These are phyloP conservation scores for Stellera chamaejasme DNA, from an alignment of 345 rosid species.

Conservation along the genomic window DNA sequence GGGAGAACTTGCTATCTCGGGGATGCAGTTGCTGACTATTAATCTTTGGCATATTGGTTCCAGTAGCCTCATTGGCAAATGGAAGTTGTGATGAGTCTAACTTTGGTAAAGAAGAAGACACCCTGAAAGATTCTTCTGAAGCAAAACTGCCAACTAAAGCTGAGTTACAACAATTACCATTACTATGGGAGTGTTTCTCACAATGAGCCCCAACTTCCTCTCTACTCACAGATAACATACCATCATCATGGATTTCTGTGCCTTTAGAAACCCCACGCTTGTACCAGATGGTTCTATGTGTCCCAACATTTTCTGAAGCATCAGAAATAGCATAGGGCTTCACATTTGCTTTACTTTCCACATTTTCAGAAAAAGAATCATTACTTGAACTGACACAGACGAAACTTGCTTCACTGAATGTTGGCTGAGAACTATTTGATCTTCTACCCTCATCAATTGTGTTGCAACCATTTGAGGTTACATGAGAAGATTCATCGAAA, in stretches of 20 bases:
- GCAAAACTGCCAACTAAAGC: slow-evolving; percentile 35
- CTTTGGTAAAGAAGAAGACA: slow-evolving; percentile 22
- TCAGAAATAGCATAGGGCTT: slow-evolving; percentile 34
- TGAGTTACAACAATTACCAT: slow-evolving; percentile 32
- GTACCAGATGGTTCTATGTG: slow-evolving; percentile 24
- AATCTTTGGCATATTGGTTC: slow-evolving; percentile 15
- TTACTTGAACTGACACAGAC: slow-evolving; percentile 37
- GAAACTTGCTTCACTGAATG: slow-evolving; percentile 53
- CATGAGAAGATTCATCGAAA: slow-evolving; percentile 58
- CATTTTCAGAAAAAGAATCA: slow-evolving; percentile 54
- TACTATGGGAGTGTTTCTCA: slow-evolving; percentile 29
- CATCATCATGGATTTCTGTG: slow-evolving; percentile 55
- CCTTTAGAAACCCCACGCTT: slow-evolving; percentile 27
- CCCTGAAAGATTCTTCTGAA: slow-evolving; percentile 27
- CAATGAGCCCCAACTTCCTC: slow-evolving; percentile 18
- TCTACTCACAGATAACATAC: slow-evolving; percentile 36
- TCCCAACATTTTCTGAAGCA: slow-evolving; percentile 30
- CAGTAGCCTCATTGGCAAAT: slow-evolving; percentile 16
- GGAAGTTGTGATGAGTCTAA: slow-evolving; percentile 24
- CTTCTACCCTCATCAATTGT: slow-evolving; percentile 43
- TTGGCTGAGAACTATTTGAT: slow-evolving; percentile 27
- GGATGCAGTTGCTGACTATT: slow-evolving; percentile 10
- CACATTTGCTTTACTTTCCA: slow-evolving; percentile 44
- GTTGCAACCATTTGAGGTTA: slow-evolving; percentile 41
- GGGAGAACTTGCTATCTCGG: slow-evolving; percentile 9